Percentiles rank a stretch among this genome's conserved stretches.
These are phyloP conservation scores for Ananas comosus DNA, from an alignment of 176 grass and related monocot genomes.

Conservation along the genomic window DNA sequence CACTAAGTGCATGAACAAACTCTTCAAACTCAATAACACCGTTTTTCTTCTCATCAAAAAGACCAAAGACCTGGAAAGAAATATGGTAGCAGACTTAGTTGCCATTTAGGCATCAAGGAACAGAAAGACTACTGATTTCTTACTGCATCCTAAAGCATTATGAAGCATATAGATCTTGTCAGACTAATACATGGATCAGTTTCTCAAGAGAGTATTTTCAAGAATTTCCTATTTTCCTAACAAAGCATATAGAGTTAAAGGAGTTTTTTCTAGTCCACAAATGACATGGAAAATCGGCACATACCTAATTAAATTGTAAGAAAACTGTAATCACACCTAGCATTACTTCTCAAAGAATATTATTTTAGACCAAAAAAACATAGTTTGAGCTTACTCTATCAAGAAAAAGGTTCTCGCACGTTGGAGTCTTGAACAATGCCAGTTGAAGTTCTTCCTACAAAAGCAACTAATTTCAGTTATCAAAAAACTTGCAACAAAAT, in stretches of 20 bases:
- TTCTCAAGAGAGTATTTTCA: background rate
- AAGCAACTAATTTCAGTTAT: background rate
- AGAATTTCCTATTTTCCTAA: background rate
- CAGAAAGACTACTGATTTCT: slow-evolving; percentile 1
- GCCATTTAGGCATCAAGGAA: background rate
- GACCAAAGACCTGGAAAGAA: slow-evolving; percentile 49
- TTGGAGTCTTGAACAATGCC: slow-evolving; percentile 65
- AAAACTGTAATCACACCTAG: background rate
- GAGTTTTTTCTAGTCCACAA: background rate
- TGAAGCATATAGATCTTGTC: background rate
- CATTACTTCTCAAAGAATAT: background rate
- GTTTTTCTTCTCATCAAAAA: slow-evolving; percentile 90
- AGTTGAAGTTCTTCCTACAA: slow-evolving; percentile 72
- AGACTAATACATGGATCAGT: background rate
- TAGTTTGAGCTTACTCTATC: slow-evolving; percentile 41
- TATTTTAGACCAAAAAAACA: slow-evolving; percentile 9
- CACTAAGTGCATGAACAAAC: slow-evolving; percentile 68
- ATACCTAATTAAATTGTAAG: background rate
- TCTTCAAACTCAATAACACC: slow-evolving; percentile 86
- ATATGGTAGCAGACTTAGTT: background rate
- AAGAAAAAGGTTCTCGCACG: slow-evolving; percentile 72
- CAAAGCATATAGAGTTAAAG: background rate
- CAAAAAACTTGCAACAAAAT: too few relatives aligned
- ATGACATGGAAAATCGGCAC: background rate
- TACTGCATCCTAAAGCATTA: background rate